Conservation (phyloP, 306 rosid species). For the Fragaria vesca region DNA sequence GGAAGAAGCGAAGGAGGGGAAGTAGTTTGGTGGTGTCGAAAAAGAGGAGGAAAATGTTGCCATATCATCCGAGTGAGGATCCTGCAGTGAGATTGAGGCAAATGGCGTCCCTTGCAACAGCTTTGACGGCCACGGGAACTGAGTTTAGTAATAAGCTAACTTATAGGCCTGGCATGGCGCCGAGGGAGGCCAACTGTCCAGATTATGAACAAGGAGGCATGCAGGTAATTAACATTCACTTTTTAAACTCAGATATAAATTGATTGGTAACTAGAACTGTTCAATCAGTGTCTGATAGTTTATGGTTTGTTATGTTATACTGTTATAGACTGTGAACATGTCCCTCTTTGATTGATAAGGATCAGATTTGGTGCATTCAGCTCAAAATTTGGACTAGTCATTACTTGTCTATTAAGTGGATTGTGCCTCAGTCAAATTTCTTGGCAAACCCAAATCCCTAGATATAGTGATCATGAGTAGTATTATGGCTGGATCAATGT, state of each 20-base stretch:
- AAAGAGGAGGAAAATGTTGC: constrained; percentile 62
- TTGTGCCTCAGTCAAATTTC: neutral
- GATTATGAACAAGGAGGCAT: constrained; percentile 78
- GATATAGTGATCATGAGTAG: neutral
- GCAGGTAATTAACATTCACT: constrained; percentile 53
- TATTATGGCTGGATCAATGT: neutral
- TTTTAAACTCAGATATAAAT: neutral
- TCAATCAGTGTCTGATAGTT: neutral
- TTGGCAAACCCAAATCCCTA: neutral
- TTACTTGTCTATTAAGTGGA: neutral
- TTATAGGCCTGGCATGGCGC: constrained; percentile 73
- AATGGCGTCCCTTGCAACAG: constrained; percentile 94
- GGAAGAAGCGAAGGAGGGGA: constrained; percentile 59
- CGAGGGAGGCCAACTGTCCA: constrained; percentile 63
- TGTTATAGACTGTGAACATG: neutral
- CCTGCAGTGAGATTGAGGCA: constrained; percentile 62
- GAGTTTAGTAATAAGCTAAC: constrained; percentile 70
- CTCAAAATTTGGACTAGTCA: neutral
- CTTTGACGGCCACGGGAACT: constrained; percentile 68
- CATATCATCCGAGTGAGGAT: constrained; percentile 63
- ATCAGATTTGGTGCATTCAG: neutral
- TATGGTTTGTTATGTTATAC: neutral
- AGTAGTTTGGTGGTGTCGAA: constrained; percentile 55
- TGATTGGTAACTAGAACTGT: neutral
- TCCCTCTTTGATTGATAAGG: neutral